Base-by-base conservation (phyloP, 345 rosid species). In the Odontarrhena argentea region DNA sequence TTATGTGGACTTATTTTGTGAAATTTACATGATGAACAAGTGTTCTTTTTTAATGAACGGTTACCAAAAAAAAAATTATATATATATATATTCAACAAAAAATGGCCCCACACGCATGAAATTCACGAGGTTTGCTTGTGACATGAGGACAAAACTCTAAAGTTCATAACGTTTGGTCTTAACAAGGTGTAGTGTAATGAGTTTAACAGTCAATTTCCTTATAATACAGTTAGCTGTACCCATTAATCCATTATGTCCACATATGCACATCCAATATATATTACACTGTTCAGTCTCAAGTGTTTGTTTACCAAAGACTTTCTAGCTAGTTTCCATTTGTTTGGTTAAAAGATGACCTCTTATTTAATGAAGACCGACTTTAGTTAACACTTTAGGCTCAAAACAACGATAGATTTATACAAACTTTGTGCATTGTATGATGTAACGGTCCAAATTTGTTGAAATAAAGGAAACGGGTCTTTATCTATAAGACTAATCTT, bases 101-200 rank as follows among this genome's bases (percentile, higher is more conserved):
- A 59, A 52, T 34, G 67, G 72, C 12, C 72, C 67, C 72, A 66
- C 62, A 15, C 36, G 48, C 52, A 60, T 55, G 32, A 13, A 40
- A 68, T 60, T 55, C 72, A 73, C 67, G 68, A 73, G 67, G 73
- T 55, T 60, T 60, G 36, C 63, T 52, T 42, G 22, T 47, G 41
- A 55, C 46, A 22, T 37, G 37, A 46, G 60, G 77, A 68, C 74
- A 68, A 54, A 73, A 47, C 57, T 52, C 52, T 13, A 41, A 45
- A 67, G 58, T 59, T 60, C 44, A 53, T 46, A 74, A 60, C 48
- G 68, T 36, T 37, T 60, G 53, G 73, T 74, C 47, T 15, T 37
- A 60, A 60, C 48, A 58, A 66, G 36, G 36, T 32, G 63, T 18
- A 18, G 43, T 44, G 68, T 65, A 59, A 67, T 55, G 53, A 42